Evolutionary conservation across 345 rosid species (phyloP).

Genomic region (Rhodamnia rubescens): DNA sequence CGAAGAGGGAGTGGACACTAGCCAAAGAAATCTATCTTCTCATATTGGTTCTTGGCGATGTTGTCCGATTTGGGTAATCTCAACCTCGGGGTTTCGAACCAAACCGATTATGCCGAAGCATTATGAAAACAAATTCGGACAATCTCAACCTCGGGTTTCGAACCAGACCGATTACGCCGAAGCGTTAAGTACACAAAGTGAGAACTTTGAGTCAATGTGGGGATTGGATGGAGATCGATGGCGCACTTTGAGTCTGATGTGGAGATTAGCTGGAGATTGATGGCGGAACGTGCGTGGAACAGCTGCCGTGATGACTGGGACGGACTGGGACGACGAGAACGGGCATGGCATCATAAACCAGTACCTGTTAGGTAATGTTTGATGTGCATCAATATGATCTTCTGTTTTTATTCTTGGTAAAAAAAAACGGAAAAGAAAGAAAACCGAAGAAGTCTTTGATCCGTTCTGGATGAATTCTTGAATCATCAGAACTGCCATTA

Average conservation of each 20-base stretch:
- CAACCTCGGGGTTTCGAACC: background rate
- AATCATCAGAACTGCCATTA: background rate
- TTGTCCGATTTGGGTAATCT: background rate
- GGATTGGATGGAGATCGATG: too few species aligned
- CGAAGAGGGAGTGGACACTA: background rate
- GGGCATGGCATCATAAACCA: too few species aligned
- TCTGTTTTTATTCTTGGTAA: background rate
- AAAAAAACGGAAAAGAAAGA: background rate
- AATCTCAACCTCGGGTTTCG: background rate
- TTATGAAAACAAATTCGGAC: too few species aligned
- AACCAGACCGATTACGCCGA: background rate
- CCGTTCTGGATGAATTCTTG: background rate
- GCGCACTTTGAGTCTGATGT: background rate
- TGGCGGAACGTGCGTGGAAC: too few species aligned
- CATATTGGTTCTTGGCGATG: background rate
- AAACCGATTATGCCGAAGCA: background rate
- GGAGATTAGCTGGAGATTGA: too few species aligned
- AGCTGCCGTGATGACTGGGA: too few species aligned
- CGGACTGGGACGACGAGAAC: too few species aligned
- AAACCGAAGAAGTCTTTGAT: background rate
- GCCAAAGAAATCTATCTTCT: background rate
- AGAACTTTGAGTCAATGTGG: background rate
- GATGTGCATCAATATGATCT: background rate
- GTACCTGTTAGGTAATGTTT: background rate
- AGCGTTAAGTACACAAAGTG: background rate